Base-by-base conservation (phyloP, 129 eudicot genomes). In the Kitagawia praeruptora region DNA sequence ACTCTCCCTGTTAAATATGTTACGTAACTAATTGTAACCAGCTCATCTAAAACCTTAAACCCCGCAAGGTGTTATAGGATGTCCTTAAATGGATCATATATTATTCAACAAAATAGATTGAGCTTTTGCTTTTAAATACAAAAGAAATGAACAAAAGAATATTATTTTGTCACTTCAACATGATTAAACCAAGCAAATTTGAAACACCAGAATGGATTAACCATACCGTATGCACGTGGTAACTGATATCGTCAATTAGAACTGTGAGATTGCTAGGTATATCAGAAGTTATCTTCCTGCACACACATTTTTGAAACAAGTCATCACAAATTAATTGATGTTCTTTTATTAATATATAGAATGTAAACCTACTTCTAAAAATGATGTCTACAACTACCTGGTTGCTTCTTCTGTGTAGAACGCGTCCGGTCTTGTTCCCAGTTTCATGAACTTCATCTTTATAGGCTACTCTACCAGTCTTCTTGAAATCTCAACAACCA, bases 371-470 rank as follows among this genome's bases (percentile, higher is more conserved):
- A 5, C 76, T 19, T 11, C 23, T 11, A 45, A 39, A 69, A 56
- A 75, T 15, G 11, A 38, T 25, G 39, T 51, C 19, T 72, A 34
- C 15, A 14, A 21, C 44, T 86, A 93, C 98, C 98, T 90, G 80
- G 83, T 86, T 51, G 98, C 91, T 81, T 93, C 92, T 42, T 83
- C 93, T 45, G 94, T 91, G 77, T 87, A 93, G 84, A 93, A 90
- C 70, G 90, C 89, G 85, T 93, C 96, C 39, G 93, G 96, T 70
- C 80, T 87, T 48, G 89, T 90, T 70, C 98, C 98, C 76, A 93
- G 92, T 83, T 89, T 86, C 98, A 93, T 93, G 76, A 82, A 90
- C 88, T 93, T 93, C 98, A 93, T 93, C 75, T 80, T 88, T 46
- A 40, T 12, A 46, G 79, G 80, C 79, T 44, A 80, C 13, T 77